Percentiles rank a stretch among this genome's conserved stretches.
Evolutionary conservation across 805 yeast genomes (phyloP).

Genomic region (Yueomyces sp.): DNA sequence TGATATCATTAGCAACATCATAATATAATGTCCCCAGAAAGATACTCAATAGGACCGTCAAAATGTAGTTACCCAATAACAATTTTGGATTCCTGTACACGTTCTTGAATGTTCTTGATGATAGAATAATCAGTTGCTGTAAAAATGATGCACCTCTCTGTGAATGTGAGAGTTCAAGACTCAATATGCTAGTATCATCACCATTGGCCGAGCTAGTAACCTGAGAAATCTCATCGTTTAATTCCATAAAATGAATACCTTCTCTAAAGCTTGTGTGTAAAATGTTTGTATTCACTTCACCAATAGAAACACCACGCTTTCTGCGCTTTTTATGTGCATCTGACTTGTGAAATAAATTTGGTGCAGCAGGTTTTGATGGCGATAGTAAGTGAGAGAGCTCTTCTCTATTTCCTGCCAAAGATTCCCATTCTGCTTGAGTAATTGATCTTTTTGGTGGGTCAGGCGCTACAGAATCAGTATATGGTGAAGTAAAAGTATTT

Average conservation of each 20-base stretch:
- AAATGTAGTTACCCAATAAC: conserved; percentile 69
- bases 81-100: conserved; percentile 84
- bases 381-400: conserved; percentile 32
- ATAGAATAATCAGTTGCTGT: conserved; percentile 58
- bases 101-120: conserved; percentile 83
- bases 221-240: conserved; percentile 21
- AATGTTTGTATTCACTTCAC: conserved; percentile 9
- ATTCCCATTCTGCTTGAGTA: conserved; percentile 75
- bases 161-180: conserved; percentile 5
- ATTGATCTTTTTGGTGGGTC: conserved; percentile 25
- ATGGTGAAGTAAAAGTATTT: neutral
- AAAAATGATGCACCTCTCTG: conserved; percentile 36
- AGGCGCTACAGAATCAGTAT: neutral
- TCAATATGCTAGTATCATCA: conserved; percentile 2
- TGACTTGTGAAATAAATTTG: neutral
- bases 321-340: conserved; percentile 1
- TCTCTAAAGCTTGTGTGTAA: conserved; percentile 22
- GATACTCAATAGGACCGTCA: conserved; percentile 63
- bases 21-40: conserved; percentile 82
- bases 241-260: conserved; percentile 20
- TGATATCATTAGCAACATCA: conserved; percentile 72
- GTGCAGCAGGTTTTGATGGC: neutral
- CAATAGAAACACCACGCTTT: conserved; percentile 3
- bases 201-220: neutral
- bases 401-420: conserved; percentile 68